Evolutionary conservation across 2,329 filamentous ascomycete genomes (phyloP).

Genomic region (Hymenoscyphus linearis): DNA sequence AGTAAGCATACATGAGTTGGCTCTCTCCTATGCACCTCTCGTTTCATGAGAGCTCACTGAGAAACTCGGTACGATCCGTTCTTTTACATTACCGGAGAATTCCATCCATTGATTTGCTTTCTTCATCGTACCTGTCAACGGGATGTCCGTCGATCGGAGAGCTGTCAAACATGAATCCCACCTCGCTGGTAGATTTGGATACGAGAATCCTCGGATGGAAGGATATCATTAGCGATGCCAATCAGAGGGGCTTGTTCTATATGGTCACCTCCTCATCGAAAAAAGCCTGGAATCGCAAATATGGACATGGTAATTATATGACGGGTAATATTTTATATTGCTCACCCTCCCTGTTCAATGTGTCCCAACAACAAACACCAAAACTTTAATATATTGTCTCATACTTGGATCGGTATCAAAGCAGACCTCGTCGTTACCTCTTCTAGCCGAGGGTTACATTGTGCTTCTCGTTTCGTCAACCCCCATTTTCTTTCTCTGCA

Average conservation of each 20-base stretch:
- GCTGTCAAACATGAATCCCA: background rate
- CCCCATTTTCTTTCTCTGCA: background rate
- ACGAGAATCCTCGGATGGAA: background rate
- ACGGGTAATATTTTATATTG: background rate
- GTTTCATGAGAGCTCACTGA: background rate
- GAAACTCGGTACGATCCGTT: background rate
- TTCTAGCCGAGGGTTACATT: background rate
- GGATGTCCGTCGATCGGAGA: background rate
- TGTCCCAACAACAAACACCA: background rate
- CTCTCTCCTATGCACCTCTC: background rate
- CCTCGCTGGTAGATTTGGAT: background rate
- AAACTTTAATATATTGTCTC: background rate
- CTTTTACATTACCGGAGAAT: background rate
- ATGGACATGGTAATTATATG: background rate
- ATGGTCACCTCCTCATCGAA: background rate
- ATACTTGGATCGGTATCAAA: background rate
- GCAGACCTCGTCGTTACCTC: background rate
- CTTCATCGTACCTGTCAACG: background rate
- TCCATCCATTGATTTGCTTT: background rate
- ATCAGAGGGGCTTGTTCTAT: background rate
- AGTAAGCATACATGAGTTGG: background rate
- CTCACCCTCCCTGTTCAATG: background rate
- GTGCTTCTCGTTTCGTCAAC: background rate
- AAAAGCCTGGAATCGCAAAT: background rate
- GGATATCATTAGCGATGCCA: background rate